Evolutionary conservation across 23 red algal species (phyloP).

Genomic region (Gracilaria domingensis): DNA sequence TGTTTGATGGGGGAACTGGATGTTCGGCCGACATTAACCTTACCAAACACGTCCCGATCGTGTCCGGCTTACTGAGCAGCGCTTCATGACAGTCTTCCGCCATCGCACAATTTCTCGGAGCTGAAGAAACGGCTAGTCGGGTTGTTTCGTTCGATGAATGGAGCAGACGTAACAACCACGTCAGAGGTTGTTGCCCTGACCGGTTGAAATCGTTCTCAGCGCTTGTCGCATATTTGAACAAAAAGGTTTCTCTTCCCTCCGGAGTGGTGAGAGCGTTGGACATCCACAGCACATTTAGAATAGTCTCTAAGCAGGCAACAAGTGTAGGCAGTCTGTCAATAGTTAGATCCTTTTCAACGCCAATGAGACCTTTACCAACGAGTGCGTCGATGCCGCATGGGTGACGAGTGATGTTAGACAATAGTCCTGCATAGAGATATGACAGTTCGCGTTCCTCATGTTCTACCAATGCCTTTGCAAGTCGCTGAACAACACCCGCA

Average conservation of each 20-base stretch:
- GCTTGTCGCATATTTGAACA: neutral
- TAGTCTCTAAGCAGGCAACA: constrained; percentile 11
- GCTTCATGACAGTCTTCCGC: constrained; percentile 61
- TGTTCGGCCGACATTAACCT: constrained; percentile 32
- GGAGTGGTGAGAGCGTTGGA: constrained; percentile 35
- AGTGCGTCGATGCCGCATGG: constrained; percentile 48
- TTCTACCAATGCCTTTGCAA: constrained; percentile 41
- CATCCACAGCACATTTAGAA: constrained; percentile 69
- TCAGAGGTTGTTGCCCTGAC: constrained; percentile 47
- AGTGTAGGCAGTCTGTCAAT: constrained; percentile 24
- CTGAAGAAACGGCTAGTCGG: constrained; percentile 26
- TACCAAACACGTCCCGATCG: constrained; percentile 35
- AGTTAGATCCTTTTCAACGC: constrained; percentile 1
- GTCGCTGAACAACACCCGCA: constrained; percentile 25
- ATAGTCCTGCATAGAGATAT: constrained; percentile 29
- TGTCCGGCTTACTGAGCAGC: constrained; percentile 17
- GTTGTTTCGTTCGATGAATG: constrained; percentile 3
- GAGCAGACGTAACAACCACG: constrained; percentile 31
- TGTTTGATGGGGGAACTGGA: neutral
- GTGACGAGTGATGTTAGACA: constrained; percentile 62
- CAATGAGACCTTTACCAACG: constrained; percentile 29
- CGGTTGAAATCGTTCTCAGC: neutral
- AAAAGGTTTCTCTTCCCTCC: constrained; percentile 50
- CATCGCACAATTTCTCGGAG: constrained; percentile 54
- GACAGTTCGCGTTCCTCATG: constrained; percentile 2